Conservation (phyloP, 2,329 filamentous ascomycete genomes). For the Trichophyton benhamiae region DNA sequence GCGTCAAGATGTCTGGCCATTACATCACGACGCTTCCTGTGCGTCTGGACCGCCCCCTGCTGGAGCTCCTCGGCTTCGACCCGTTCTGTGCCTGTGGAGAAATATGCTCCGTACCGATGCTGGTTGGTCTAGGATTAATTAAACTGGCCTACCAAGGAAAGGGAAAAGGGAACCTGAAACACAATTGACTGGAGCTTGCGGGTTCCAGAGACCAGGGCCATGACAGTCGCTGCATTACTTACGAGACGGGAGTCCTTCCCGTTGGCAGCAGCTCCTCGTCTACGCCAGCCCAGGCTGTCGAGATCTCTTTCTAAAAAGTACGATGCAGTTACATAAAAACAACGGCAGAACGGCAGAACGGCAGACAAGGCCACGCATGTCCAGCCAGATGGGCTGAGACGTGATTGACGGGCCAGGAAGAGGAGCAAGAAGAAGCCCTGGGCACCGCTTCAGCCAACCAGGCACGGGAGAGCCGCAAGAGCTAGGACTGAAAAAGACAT, state of each 20-base stretch:
- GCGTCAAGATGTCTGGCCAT: neutral
- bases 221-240: neutral
- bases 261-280: neutral
- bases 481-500: neutral
- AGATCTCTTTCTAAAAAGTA: neutral
- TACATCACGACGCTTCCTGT: neutral
- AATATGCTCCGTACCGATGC: conserved; percentile 2
- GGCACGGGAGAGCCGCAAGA: neutral
- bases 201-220: neutral
- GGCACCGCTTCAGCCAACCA: neutral
- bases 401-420: neutral
- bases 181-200: neutral
- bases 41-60: neutral
- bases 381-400: neutral
- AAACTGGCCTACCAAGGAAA: neutral
- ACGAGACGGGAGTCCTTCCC: neutral
- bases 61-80: neutral
- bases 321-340: neutral
- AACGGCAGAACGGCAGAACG: neutral
- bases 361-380: neutral
- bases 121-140: conserved; percentile 1
- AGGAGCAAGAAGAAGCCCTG: neutral
- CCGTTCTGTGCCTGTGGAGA: neutral
- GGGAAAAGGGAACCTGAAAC: neutral
- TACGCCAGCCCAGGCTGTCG: neutral